Evolutionary conservation across 306 rosid genomes (phyloP).

Genomic region (Trifolium dubium): DNA sequence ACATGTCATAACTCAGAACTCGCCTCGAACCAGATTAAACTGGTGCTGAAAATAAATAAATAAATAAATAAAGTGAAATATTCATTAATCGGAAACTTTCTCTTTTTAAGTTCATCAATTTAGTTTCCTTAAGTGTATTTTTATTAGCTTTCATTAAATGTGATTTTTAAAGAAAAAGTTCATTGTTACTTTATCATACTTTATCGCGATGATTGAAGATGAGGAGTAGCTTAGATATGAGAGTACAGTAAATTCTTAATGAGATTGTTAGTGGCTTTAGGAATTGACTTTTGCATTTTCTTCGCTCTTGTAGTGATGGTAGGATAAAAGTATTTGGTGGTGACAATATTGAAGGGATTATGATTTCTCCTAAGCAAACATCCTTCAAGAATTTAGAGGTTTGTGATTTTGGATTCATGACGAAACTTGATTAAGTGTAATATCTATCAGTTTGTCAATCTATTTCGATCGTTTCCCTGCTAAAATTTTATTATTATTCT

Average conservation of each 20-base stretch:
- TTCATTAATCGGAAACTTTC: no score
- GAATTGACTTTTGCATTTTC: constrained; percentile 34
- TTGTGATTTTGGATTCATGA: constrained; percentile 36
- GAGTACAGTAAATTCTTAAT: neutral
- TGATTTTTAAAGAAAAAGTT: neutral
- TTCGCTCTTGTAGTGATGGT: constrained; percentile 76
- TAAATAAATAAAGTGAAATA: neutral
- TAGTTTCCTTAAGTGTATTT: neutral
- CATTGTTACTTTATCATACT: neutral
- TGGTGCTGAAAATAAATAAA: no score
- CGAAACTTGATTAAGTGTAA: constrained; percentile 8
- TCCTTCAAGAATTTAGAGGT: constrained; percentile 83
- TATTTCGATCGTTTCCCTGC: neutral
- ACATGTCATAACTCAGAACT: no score
- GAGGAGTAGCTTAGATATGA: constrained; percentile 14
- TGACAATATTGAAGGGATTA: constrained; percentile 75
- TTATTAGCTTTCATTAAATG: constrained; percentile 16
- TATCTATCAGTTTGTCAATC: constrained; percentile 16
- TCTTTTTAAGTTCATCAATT: neutral
- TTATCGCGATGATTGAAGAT: neutral
- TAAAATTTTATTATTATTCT: constrained; percentile 7
- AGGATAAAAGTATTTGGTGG: constrained; percentile 89
- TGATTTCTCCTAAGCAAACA: constrained; percentile 62
- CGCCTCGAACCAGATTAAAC: no score
- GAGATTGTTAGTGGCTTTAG: constrained; percentile 32